phyloP scores from a whole-genome alignment of 2,329 filamentous ascomycete genomes.

The Cladosporium sp. region DNA sequence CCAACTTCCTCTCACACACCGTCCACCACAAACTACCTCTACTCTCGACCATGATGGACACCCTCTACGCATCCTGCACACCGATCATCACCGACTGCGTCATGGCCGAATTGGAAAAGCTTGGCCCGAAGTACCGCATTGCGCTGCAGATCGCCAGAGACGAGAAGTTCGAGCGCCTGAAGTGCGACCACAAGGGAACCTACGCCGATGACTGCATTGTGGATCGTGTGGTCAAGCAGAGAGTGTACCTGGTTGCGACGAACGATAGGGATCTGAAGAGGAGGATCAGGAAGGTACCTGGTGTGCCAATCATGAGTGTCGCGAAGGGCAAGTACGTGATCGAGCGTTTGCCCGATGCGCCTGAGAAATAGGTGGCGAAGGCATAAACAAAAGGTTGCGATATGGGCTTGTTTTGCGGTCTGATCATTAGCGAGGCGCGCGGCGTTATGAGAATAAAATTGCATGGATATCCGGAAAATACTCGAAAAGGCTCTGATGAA shows the following conservation, averaged over 20 bases:
- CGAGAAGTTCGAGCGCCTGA: conserved; percentile 79
- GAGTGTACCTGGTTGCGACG: conserved; percentile 51
- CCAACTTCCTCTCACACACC: conserved; percentile 88
- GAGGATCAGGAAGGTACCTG: conserved; percentile 77
- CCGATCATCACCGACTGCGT: conserved; percentile 84
- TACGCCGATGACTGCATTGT: conserved; percentile 80
- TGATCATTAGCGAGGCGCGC: conserved; percentile 19
- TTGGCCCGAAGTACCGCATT: conserved; percentile 84
- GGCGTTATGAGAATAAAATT: conserved; percentile 10
- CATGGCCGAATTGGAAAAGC: conserved; percentile 83
- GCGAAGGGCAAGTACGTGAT: conserved; percentile 91
- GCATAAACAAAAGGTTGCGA: not conserved
- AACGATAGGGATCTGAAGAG: conserved; percentile 80
- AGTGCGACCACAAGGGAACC: conserved; percentile 86
- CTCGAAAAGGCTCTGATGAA: not conserved
- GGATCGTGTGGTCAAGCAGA: conserved; percentile 47
- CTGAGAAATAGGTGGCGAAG: conserved; percentile 55
- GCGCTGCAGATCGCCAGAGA: conserved; percentile 84
- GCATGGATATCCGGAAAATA: conserved; percentile 11
- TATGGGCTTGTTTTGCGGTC: conserved; percentile 5
- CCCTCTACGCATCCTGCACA: conserved; percentile 85
- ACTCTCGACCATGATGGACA: conserved; percentile 88
- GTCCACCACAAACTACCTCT: conserved; percentile 88
- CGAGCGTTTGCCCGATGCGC: conserved; percentile 83
- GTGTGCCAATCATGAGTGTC: conserved; percentile 76